Conservation (phyloP, 2,329 filamentous ascomycete genomes). For the Fusarium bulbicola region DNA sequence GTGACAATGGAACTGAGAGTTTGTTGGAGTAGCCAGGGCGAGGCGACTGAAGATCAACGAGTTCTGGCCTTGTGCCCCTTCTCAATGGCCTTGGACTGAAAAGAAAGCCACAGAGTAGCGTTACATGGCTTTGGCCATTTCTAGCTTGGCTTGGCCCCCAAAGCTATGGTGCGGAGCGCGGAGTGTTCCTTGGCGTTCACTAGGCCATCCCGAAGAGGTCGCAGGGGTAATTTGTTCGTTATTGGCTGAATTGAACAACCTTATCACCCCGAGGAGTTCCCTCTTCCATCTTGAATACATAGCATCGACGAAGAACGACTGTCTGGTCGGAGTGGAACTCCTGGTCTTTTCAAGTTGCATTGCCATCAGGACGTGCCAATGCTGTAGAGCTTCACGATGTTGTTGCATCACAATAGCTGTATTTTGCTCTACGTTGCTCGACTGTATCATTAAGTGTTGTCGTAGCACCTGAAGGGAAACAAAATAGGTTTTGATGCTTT, state of each 20-base stretch:
- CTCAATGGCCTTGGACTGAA: neutral
- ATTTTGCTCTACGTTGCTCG: neutral
- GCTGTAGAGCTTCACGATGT: neutral
- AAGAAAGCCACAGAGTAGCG: slow-evolving; percentile 21
- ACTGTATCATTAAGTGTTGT: neutral
- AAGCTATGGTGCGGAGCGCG: slow-evolving; percentile 14
- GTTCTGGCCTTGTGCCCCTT: slow-evolving; percentile 12
- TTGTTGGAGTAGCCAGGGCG: slow-evolving; percentile 8
- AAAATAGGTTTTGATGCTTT: neutral
- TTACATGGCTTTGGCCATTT: slow-evolving; percentile 19
- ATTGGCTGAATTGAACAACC: neutral
- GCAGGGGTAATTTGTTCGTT: neutral
- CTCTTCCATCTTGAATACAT: neutral
- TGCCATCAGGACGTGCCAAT: neutral
- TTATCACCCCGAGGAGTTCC: neutral
- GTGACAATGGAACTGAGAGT: slow-evolving; percentile 8
- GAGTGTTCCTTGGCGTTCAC: slow-evolving; percentile 12
- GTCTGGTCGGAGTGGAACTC: neutral
- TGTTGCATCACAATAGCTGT: neutral
- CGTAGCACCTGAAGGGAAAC: neutral
- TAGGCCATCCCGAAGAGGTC: slow-evolving; percentile 3
- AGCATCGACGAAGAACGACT: neutral
- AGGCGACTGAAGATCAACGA: slow-evolving; percentile 7
- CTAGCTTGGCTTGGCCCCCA: slow-evolving; percentile 11
- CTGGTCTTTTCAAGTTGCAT: neutral